Evolutionary conservation across 2,329 filamentous ascomycete genomes (phyloP), one percentile per base, ranked within the genome.

Genomic region (Zymoseptoria ardabiliae): DNA sequence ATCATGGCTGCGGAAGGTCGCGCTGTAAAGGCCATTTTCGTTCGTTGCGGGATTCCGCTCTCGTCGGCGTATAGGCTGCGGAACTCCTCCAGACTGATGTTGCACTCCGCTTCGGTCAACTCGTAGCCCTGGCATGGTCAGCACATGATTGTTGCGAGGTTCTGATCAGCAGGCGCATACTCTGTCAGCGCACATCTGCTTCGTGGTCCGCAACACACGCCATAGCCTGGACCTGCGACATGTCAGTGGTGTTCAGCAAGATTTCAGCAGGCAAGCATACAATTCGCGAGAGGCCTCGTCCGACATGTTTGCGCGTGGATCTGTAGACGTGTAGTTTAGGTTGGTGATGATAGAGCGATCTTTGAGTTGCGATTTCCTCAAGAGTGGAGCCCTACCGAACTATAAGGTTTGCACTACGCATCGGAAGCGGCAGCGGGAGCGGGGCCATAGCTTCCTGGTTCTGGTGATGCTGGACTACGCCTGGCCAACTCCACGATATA

Each of bases 141-240:
- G 51, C 62, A 58, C 64, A 3, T 30, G 41, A 45, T 11, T 17
- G 19, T 28, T 41, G 48, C 13, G 9, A 21, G 45, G 50, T 22
- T 5, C 20, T 49, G 54, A 35, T 45, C 35, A n/a, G 52, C 30
- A 23, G 55, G 70, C 28, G 54, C 58, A 55, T 84, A 96, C 92
- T 74, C 93, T 81, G 75, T 97, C 94, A 63, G 84, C 81, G 68
- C 94, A 88, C 93, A 99, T 96, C 81, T 99, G 90, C 76, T 96
- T 91, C 54, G 91, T 86, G 8, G 94, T 99, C 76, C 86, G 86
- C 85, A 90, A 95, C 69, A 92, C 91, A 75, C 93, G 89, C 93
- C 94, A 99, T 68, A 97, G 85, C 72, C 89, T 86, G 65, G 84
- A 81, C 51, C 68, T 69, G 58, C 57, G 45, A 50, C 45, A 53